A percentile compares a stretch with the other conserved stretches of the same genome.
phyloP scores from a whole-genome alignment of 2,329 filamentous ascomycete genomes.

The Sordariomycetes sp. region DNA sequence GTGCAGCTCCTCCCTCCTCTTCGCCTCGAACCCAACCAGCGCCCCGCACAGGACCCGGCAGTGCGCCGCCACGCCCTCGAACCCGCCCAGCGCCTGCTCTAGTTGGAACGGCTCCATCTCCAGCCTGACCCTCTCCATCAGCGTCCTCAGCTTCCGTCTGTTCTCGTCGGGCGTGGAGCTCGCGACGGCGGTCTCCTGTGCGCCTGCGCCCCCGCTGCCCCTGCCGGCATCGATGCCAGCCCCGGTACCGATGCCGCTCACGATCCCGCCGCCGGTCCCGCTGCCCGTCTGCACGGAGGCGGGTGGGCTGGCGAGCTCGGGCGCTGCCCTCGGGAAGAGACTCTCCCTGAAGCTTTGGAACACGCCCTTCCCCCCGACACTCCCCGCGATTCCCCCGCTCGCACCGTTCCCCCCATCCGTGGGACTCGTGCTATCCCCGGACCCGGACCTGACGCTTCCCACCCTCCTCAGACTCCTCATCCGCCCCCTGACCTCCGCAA shows the following conservation, averaged over 20 bases:
- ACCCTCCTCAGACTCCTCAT: background rate
- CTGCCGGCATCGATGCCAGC: too few relatives aligned
- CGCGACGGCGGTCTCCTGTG: background rate
- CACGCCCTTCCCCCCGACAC: background rate
- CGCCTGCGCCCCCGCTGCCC: background rate
- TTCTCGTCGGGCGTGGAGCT: conserved; percentile 14
- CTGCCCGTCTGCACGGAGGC: background rate
- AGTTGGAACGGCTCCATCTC: conserved; percentile 17
- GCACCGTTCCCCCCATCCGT: too few relatives aligned
- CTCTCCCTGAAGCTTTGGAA: background rate
- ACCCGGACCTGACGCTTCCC: background rate
- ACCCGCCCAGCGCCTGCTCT: conserved; percentile 29
- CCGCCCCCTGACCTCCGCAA: background rate
- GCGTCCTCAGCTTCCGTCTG: conserved; percentile 19
- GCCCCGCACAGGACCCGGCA: conserved; percentile 24
- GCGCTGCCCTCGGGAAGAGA: background rate
- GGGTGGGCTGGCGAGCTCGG: background rate
- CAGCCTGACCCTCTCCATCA: conserved; percentile 20
- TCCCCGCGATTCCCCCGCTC: too few relatives aligned
- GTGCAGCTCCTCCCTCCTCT: conserved; percentile 6
- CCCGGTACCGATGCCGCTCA: background rate
- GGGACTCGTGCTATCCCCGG: too few relatives aligned
- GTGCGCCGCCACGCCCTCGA: conserved; percentile 24
- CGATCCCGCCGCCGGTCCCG: background rate
- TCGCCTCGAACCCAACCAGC: conserved; percentile 25